Conservation (phyloP, 164 flowering plant genomes). For the Dillenia turbinata region DNA sequence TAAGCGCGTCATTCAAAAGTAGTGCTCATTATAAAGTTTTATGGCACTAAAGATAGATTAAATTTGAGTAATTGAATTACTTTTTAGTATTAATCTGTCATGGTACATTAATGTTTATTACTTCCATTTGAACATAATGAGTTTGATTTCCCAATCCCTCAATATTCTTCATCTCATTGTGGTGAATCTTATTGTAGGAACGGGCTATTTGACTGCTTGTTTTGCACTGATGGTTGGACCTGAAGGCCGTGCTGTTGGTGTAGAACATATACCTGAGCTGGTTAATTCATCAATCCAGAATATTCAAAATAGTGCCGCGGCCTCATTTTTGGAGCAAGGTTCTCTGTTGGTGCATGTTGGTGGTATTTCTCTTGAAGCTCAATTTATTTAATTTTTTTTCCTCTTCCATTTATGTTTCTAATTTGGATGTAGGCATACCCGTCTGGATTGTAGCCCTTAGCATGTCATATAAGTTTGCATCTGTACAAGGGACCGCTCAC, state of each 20-base stretch:
- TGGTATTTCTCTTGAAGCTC: conserved; percentile 44
- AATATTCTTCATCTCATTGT: background rate
- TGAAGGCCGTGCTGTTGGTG: conserved; percentile 85
- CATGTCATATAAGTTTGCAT: background rate
- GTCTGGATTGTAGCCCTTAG: no score
- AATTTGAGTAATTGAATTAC: no score
- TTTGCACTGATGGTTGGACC: conserved; percentile 92
- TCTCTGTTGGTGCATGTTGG: conserved; percentile 66
- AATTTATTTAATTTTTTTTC: no score
- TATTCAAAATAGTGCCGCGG: conserved; percentile 69
- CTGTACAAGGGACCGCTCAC: background rate
- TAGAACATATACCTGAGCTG: conserved; percentile 94
- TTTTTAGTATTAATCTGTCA: no score
- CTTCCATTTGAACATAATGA: no score
- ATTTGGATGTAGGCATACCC: no score
- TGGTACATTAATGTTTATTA: no score
- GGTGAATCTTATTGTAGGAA: conserved; percentile 40
- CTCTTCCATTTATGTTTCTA: no score
- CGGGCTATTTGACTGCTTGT: conserved; percentile 95
- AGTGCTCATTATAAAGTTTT: no score
- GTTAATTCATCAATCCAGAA: conserved; percentile 58
- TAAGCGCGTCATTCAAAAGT: no score
- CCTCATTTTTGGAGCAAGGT: conserved; percentile 67
- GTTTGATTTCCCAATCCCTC: no score
- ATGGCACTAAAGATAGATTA: no score